Evolutionary conservation across 2,329 filamentous ascomycete species (phyloP), one percentile per base, ranked within the genome.

Genomic region (Alternaria sp.): DNA sequence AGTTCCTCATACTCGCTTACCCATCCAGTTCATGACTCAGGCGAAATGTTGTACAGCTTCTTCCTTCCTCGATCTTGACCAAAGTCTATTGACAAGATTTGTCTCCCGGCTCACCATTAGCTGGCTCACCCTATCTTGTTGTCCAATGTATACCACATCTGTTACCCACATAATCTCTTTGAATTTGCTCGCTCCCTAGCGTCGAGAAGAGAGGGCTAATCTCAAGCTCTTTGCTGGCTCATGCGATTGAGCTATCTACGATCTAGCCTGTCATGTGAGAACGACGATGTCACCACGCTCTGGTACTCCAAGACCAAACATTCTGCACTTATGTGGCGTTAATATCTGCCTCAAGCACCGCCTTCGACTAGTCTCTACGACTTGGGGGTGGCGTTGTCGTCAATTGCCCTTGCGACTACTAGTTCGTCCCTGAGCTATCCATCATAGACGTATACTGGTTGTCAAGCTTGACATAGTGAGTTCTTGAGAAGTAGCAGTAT

Each of bases 381-480:
- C 25, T 27, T 27, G 25, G 25, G 25, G 25, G 5, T 27, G 25
- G 25, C 25, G 25, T 27, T 27, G 25, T 27, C 25, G 25, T 27
- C 25, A 27, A 7, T 27, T 27, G 25, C 25, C 25, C 25, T 27
- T 27, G 25, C 25, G 25, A 27, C 25, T 5, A 27, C 25, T 27
- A 27, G 6, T 27, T 27, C 6, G 25, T 27, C 25, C 6, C 25
- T 27, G 5, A 27, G 6, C 25, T 27, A 16, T 59, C 70, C 25
- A 67, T 69, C 27, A 73, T 77, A 59, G 74, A 72, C 41, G 73
- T 70, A 30, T 69, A 71, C 46, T 69, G 73, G 70, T 72, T 56
- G 73, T 68, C 46, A 62, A 70, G 50, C 20, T 69, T 34, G 75
- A 74, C 62, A 75, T 71, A 7, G 72, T 74, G 69, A 53, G 72